These are phyloP conservation scores for Apiospora malaysiana DNA, from an alignment of 2,329 filamentous ascomycete genomes.

Conservation along the genomic window DNA sequence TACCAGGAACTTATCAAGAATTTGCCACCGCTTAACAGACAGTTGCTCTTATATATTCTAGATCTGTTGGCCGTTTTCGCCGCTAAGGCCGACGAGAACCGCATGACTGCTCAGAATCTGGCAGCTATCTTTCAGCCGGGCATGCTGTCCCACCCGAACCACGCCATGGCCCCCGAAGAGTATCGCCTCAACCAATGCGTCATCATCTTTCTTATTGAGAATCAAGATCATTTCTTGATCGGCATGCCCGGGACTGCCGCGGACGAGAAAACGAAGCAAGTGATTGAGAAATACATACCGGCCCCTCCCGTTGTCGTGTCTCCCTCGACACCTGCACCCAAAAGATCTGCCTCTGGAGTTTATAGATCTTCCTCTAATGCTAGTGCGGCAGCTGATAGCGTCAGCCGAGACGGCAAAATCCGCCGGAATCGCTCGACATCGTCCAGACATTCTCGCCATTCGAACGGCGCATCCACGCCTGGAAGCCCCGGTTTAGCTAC, in stretches of 20 bases:
- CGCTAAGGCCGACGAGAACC: constrained; percentile 93
- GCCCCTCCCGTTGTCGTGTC: constrained; percentile 49
- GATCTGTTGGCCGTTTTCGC: constrained; percentile 96
- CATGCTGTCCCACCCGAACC: constrained; percentile 88
- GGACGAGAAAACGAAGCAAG: constrained; percentile 76
- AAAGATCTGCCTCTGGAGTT: constrained; percentile 53
- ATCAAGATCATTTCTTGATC: constrained; percentile 97
- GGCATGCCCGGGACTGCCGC: constrained; percentile 99
- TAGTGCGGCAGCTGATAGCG: constrained; percentile 86
- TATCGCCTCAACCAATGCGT: constrained; percentile 97
- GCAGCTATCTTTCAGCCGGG: constrained; percentile 98
- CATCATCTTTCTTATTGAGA: constrained; percentile 96
- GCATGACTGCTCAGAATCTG: constrained; percentile 94
- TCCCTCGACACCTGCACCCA: constrained; percentile 54
- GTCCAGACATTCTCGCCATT: constrained; percentile 82
- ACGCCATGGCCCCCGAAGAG: constrained; percentile 94
- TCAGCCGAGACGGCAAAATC: constrained; percentile 79
- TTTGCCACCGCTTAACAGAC: constrained; percentile 88
- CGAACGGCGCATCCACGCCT: constrained; percentile 73
- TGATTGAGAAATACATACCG: constrained; percentile 73
- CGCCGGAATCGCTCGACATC: constrained; percentile 91
- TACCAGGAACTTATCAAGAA: constrained; percentile 94
- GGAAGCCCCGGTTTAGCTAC: constrained; percentile 62
- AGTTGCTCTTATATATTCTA: constrained; percentile 92
- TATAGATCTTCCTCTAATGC: constrained; percentile 84